Evolutionary conservation across 164 flowering plant genomes (phyloP), one percentile per base, ranked within the genome.

Genomic region (Nymphaea thermarum): DNA sequence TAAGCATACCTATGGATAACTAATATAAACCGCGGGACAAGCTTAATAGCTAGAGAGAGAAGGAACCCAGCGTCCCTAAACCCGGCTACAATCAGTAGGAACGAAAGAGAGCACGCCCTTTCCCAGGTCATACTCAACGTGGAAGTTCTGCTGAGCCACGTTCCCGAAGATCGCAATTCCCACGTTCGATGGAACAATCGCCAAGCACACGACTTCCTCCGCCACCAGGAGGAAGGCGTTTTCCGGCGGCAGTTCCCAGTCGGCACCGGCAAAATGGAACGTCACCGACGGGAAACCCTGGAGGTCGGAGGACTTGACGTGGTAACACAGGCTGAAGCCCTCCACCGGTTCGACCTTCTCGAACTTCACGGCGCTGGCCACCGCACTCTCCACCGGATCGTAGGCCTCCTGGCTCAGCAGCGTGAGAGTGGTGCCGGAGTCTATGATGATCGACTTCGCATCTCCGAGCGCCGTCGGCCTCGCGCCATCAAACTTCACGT

Each of bases 351-450:
- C 16, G n/a, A n/a, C 63, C 16, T 7, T 15, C 15, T 61, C 16
- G 6, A 8, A 36, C 16, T n/a, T 4, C 8, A 73, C 66, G 15
- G 3, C 36, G 3, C 45, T 42, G n/a, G 0, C 44, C 6, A 80
- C 44, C 3, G 36, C 67, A 3, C 64, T 3, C 45, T 74, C 78
- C 43, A 71, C 3, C 6, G 59, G 11, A 12, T 8, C 0, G 67
- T 66, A 73, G 2, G 68, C 4, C 0, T 71, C 65, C 4, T 12
- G 3, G 15, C 71, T 69, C 7, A 71, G 45, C 8, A 65, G 10
- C 3, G 74, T 75, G 17, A 65, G 4, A 8, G 80, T 74, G 0
- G 86, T 85, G 0, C 86, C 86, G 0, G 85, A 85, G 60, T 85
- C 83, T 8, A 85, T 80, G n/a, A 81, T 75, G 15, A 80, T 47